These are phyloP conservation scores for Cicer pinnatifidum DNA, from an alignment of 306 rosid genomes.

Conservation along the genomic window DNA sequence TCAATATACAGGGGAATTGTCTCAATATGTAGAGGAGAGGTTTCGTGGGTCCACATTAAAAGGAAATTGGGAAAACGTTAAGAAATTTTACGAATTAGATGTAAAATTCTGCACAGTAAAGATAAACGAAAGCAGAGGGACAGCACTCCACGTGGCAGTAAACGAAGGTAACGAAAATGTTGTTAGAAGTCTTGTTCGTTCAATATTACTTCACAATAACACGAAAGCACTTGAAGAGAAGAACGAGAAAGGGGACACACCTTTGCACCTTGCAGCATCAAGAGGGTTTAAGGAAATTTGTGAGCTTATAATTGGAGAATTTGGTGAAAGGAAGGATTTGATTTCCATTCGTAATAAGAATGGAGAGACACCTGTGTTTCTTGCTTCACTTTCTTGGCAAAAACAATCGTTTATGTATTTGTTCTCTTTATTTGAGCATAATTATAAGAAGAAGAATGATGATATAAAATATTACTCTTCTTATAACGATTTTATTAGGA, in stretches of 20 bases:
- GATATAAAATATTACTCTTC: no score
- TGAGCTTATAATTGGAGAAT: background rate
- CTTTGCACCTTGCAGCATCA: constrained; percentile 61
- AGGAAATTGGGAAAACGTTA: no score
- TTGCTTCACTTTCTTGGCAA: constrained; percentile 12
- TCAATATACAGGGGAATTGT: no score
- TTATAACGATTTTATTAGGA: background rate
- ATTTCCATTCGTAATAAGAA: background rate
- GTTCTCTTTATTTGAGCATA: background rate
- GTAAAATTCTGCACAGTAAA: no score
- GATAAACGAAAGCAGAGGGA: constrained; percentile 46
- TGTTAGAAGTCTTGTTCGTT: constrained; percentile 5
- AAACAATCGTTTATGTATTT: constrained; percentile 26
- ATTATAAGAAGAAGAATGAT: background rate
- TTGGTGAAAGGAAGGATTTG: background rate
- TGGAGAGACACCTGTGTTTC: constrained; percentile 40
- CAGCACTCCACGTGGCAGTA: constrained; percentile 63
- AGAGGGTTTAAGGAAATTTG: constrained; percentile 49
- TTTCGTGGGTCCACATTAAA: no score
- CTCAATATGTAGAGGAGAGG: no score
- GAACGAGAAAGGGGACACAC: constrained; percentile 50
- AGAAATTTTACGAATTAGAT: no score
- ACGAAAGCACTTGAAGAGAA: background rate
- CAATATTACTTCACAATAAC: rapidly evolving
- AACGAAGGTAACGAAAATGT: constrained; percentile 26